These are phyloP conservation scores for Rhodamnia rubescens DNA, from an alignment of 345 rosid species.

Conservation along the genomic window DNA sequence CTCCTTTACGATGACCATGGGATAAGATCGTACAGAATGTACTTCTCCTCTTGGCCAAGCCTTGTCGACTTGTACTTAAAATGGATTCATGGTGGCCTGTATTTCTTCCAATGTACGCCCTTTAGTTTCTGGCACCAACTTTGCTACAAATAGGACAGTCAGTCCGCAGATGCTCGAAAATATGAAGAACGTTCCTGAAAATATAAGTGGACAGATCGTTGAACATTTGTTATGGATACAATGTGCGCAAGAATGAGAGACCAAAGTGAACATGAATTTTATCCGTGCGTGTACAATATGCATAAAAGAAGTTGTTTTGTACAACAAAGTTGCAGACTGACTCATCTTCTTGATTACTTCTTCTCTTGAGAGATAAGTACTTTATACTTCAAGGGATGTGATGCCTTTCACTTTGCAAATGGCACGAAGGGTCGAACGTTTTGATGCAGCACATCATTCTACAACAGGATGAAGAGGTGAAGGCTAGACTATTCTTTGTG, in stretches of 20 bases:
- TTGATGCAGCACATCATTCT: not conserved
- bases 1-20: not conserved
- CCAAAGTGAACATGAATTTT: not conserved
- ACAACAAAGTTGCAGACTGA: not conserved
- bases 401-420: not conserved
- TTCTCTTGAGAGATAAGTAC: not conserved
- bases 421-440: not conserved
- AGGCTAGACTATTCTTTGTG: not conserved
- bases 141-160: slow-evolving; percentile 53
- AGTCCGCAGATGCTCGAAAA: slow-evolving; percentile 44
- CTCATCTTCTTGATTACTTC: not conserved
- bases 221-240: not conserved
- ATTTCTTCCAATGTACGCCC: slow-evolving; percentile 71
- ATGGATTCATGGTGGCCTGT: slow-evolving; percentile 48
- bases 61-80: slow-evolving; percentile 2
- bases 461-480: not conserved
- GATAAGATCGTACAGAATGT: not conserved
- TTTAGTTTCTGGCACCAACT: slow-evolving; percentile 71
- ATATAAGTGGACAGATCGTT: not conserved
- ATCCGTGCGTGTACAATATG: not conserved
- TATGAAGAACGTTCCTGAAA: slow-evolving; percentile 57
- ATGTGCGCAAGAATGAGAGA: not conserved
- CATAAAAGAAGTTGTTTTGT: not conserved
- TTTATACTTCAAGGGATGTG: not conserved
- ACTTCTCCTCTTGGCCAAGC: not conserved